Base-by-base conservation (phyloP, 2,329 filamentous ascomycete genomes). In the Beauveria varroae region DNA sequence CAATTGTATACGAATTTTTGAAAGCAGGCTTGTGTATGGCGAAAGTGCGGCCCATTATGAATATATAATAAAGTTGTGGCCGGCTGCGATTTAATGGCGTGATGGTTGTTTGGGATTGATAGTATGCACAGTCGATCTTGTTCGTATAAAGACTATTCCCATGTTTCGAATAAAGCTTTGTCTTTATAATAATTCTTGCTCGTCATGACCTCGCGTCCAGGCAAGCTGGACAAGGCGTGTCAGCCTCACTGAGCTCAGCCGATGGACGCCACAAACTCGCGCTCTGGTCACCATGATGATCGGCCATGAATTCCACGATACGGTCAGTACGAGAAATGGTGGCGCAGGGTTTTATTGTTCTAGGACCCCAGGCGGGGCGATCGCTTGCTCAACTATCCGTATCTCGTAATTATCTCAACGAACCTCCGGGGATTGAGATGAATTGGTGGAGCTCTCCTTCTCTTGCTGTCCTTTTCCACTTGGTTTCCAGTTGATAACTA, bases 231-330 rank as follows among this genome's bases (percentile, higher is more conserved):
- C 7, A 12, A 7, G 5, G 22, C 22, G 3, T 54, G 8, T 54
- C 57, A 53, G 57, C 40, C 57, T 60, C 40, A 47, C 49, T 12
- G 41, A 5, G 22, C 46, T 30, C 49, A 28, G 49, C 50, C 40
- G 41, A 54, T 22, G 28, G n/a, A 40, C 57, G 57, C 57, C 57
- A 53, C 57, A 47, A 40, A 7, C 47, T 60, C 41, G 57, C 57
- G 20, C 46, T 60, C 47, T 43, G 20, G 7, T 53, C 26, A n/a
- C 14, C 57, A 40, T 5, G 3, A 46, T 7, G 3, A 3, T 28
- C 3, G n/a, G n/a, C 16, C 20, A n/a, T 12, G 4, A 28, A 5
- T n/a, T 10, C 3, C 28, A 14, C 8, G 47, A 54, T 54, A 60
- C 57, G 57, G 47, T 28, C 16, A 53, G 47, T 60, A 60, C 50